Percentiles rank a stretch among this genome's conserved stretches.
Conservation (phyloP, 495 filamentous ascomycete genomes). For the Aspergillus ostianus region DNA sequence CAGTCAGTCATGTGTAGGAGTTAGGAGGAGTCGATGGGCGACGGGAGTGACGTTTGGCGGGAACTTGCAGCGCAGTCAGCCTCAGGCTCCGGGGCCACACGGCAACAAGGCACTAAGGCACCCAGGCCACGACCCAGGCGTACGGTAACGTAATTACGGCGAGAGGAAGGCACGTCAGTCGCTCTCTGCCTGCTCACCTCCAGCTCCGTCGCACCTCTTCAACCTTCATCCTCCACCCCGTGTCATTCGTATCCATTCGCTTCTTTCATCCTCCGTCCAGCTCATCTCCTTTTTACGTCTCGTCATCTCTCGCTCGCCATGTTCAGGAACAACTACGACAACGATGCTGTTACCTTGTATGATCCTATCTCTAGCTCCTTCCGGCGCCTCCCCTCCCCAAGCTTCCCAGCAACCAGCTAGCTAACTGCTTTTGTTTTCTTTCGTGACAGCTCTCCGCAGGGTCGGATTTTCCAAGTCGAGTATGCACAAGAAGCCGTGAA, state of each 20-base stretch:
- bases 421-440: conserved; percentile 12
- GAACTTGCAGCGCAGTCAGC: conserved; percentile 32
- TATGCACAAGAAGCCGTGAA: conserved; percentile 99
- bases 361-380: conserved; percentile 36
- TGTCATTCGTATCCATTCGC: background rate
- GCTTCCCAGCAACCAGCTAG: conserved; percentile 8
- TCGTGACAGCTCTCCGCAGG: conserved; percentile 83
- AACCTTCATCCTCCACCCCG: conserved; percentile 23
- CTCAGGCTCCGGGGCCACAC: conserved; percentile 35
- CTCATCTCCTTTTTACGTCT: background rate
- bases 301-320: conserved; percentile 53
- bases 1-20: background rate
- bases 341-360: conserved; percentile 99
- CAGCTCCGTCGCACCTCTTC: conserved; percentile 22
- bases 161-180: conserved; percentile 18
- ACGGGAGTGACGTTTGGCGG: conserved; percentile 35
- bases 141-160: background rate
- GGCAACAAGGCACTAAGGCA: background rate
- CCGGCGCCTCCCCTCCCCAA: conserved; percentile 14
- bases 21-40: too few species aligned
- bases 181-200: conserved; percentile 22
- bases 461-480: conserved; percentile 98
- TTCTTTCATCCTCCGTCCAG: background rate
- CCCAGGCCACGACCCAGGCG: background rate
- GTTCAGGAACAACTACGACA: conserved; percentile 99